Evolutionary conservation across 2,329 filamentous ascomycete genomes (phyloP), one percentile per base, ranked within the genome.

Genomic region (Colletotrichum sp.): DNA sequence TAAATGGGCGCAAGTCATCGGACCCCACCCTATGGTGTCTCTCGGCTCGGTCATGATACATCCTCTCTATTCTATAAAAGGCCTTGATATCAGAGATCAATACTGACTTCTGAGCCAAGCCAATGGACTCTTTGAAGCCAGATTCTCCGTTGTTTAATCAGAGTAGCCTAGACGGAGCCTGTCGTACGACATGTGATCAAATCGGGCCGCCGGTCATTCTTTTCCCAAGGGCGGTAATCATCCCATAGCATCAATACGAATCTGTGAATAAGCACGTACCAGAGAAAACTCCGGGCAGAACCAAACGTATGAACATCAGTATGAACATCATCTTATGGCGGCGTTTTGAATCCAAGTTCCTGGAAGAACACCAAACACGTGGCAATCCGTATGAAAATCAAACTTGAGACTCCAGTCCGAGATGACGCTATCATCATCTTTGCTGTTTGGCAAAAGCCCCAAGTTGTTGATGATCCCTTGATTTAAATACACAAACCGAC

Each of bases 361-460:
- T 6, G 36, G 5, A 6, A 18, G 36, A 3, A 0, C 36, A 9
- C 36, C 16, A 18, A 39, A 39, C 8, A 18, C 1, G 2, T 3
- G 36, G 8, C 16, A 18, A 1, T 0, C 16, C 16, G 16, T 39
- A 1, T 9, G 2, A 18, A 39, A 39, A 5, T 1, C 36, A 18
- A 18, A 18, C 8, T 0, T 39, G 2, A 39, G 36, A 3, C 3
- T 30, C 8, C 28, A 30, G 28, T 30, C 28, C 28, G 28, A 30
- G 28, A 30, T 30, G 1, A 30, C 28, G 8, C 28, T 28, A 8
- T 8, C 7, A 9, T 9, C 28, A 30, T 30, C 8, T 30, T 44
- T 44, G 18, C 16, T 44, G 39, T 18, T n/a, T 44, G 39, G 1
- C 39, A 44, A 18, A 3, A 10, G 16, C 16, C 39, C 39, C 39